These are phyloP conservation scores for Fusarium xyrophilum DNA, from an alignment of 2,329 filamentous ascomycete genomes.

Conservation along the genomic window DNA sequence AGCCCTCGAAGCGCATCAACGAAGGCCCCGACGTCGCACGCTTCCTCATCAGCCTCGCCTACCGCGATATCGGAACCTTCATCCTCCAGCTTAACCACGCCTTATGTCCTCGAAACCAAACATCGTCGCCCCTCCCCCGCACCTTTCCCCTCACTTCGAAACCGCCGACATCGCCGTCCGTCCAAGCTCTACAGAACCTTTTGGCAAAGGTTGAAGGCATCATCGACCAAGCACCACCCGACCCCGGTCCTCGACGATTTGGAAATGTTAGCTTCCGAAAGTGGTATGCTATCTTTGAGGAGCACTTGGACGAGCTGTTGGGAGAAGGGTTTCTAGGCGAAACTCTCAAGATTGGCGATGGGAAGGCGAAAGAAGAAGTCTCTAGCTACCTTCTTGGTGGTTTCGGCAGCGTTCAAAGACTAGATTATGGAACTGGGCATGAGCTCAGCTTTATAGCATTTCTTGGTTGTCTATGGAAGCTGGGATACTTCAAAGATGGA, in stretches of 20 bases:
- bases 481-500: conserved; percentile 75
- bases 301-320: conserved; percentile 55
- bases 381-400: conserved; percentile 80
- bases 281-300: conserved; percentile 77
- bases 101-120: conserved; percentile 74
- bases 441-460: conserved; percentile 96
- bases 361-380: conserved; percentile 70
- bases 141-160: conserved; percentile 55
- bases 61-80: conserved; percentile 86
- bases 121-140: conserved; percentile 39
- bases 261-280: conserved; percentile 89
- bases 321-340: conserved; percentile 42
- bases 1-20: conserved; percentile 82
- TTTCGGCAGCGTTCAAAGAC: conserved; percentile 85
- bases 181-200: conserved; percentile 70
- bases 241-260: conserved; percentile 85
- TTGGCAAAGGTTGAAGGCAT: conserved; percentile 69
- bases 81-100: conserved; percentile 88
- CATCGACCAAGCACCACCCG: conserved; percentile 81
- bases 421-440: conserved; percentile 97
- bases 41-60: conserved; percentile 83
- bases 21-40: conserved; percentile 80
- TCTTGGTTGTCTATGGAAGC: conserved; percentile 87
- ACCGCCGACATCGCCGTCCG: conserved; percentile 55
- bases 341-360: conserved; percentile 43